Conservation (phyloP, 129 eudicot genomes). For the Ambrosia trifida region DNA sequence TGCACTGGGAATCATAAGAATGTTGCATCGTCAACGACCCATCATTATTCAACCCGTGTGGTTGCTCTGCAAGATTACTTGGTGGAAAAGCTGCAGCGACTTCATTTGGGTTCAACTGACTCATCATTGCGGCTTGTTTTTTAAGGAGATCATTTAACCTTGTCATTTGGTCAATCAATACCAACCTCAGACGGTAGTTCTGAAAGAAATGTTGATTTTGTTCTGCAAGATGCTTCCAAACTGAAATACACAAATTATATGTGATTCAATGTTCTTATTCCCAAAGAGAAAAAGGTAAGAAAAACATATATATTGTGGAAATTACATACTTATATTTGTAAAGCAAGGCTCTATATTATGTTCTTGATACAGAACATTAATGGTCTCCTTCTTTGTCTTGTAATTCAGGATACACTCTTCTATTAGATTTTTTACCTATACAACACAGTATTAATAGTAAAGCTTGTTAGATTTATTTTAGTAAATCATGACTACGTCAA, state of each 20-base stretch:
- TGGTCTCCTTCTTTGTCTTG: background rate
- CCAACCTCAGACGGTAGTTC: background rate
- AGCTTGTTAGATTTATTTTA: no score
- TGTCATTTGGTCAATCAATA: background rate
- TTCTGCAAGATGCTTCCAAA: background rate
- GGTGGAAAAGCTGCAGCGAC: constrained; percentile 3
- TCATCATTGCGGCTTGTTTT: constrained; percentile 51
- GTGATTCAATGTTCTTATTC: no score
- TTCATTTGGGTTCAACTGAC: constrained; percentile 11
- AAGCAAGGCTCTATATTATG: background rate
- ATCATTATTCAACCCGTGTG: constrained; percentile 33
- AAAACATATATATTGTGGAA: background rate
- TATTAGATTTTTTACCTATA: constrained; percentile 1
- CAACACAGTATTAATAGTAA: background rate
- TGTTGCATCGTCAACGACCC: background rate
- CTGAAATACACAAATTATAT: background rate
- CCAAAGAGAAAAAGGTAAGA: no score
- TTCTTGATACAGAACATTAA: background rate
- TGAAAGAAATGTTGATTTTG: background rate
- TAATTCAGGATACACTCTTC: background rate
- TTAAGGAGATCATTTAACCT: constrained; percentile 45
- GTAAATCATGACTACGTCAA: no score
- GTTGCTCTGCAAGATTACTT: constrained; percentile 9
- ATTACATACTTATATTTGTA: background rate
- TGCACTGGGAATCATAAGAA: background rate